phyloP scores from a whole-genome alignment of 2,329 filamentous ascomycete genomes.

The Penicillium brevicompactum region DNA sequence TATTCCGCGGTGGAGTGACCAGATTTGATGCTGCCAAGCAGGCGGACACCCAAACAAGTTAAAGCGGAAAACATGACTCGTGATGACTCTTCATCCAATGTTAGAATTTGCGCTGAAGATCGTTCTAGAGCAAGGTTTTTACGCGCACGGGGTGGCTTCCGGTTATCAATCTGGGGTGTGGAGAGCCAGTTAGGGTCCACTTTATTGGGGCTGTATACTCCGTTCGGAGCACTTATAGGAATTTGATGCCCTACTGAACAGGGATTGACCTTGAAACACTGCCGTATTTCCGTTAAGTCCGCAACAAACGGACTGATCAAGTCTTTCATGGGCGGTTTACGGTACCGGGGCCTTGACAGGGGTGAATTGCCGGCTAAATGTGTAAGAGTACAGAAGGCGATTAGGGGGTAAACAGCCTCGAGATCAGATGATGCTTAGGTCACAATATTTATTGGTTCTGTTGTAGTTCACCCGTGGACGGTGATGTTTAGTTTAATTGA shows the following conservation, averaged over 20 bases:
- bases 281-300: too few relatives aligned
- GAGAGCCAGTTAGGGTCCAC: conserved; percentile 3
- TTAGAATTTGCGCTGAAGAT: background rate
- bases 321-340: too few relatives aligned
- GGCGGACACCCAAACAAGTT: conserved; percentile 5
- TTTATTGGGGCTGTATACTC: background rate
- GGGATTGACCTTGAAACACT: background rate
- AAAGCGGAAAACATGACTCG: conserved; percentile 2
- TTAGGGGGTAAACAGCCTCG: too few relatives aligned
- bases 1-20: conserved; percentile 12
- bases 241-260: background rate
- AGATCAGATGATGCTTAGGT: too few relatives aligned
- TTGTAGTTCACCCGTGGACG: too few relatives aligned
- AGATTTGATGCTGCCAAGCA: conserved; percentile 8
- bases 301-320: too few relatives aligned
- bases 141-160: background rate
- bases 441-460: too few relatives aligned
- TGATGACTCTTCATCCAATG: background rate
- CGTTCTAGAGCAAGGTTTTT: conserved; percentile 2
- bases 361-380: too few relatives aligned
- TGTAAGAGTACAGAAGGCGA: too few relatives aligned
- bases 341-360: too few relatives aligned
- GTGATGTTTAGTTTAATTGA: too few relatives aligned
- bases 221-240: background rate
- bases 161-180: conserved; percentile 2